Evolutionary conservation across 345 rosid species (phyloP), one percentile per base, ranked within the genome.

Genomic region (Camelina sativa): DNA sequence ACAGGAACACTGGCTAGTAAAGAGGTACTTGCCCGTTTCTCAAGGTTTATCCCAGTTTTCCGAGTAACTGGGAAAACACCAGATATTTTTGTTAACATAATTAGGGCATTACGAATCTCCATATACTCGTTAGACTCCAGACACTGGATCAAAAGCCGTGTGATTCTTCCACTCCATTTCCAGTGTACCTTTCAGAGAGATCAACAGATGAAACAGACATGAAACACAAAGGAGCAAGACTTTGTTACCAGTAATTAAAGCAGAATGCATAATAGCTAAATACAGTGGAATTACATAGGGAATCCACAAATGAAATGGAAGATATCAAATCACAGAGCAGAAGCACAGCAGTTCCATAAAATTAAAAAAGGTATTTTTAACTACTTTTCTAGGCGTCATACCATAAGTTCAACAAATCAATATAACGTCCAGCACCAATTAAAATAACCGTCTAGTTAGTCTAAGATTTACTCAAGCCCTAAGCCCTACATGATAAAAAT

Each of bases 131-230:
- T 78, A 59, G 98, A 96, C 80, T 96, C 99, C 86, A 96, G 83
- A 84, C 99, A 96, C 62, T 92, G 97, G 65, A 91, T 91, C 85
- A 96, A 79, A 66, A 92, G 76, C 74, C 95, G 85, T 47, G 99
- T 92, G 68, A 96, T 92, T 83, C 96, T 89, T 76, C 90, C 91
- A 79, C 96, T 89, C 99, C 99, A 96, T 75, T 96, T 96, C 98
- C 98, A 96, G 76, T 92, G 99, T 9, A 96, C 98, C 99, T 96
- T 70, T 66, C 62, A 81, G 54, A 35, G 32, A 82, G 58, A 84
- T 74, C 47, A 74, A 63, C 46, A 77, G 54, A 66, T 60, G 17
- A 54, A 51, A 57, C 50, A 72, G 64, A 23, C 23, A 56, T 71
- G 15, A 58, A 65, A 57, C 47, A 44, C 61, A 46, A 66, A 38